phyloP scores from a whole-genome alignment of 495 filamentous ascomycete species.

The Penicillium goetzii region DNA sequence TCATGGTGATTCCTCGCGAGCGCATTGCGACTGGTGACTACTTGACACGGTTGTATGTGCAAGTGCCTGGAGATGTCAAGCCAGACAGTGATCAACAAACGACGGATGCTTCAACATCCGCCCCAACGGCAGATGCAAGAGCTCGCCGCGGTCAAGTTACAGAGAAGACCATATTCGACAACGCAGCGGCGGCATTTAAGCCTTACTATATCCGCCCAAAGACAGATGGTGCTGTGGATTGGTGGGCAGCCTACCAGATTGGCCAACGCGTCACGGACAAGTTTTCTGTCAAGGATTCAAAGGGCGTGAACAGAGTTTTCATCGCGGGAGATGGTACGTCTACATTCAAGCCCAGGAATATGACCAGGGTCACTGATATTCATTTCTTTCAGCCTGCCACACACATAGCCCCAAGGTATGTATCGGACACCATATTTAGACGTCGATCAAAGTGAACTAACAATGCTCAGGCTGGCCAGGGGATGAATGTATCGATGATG shows the following conservation, averaged over 20 bases:
- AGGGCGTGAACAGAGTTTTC: conserved; percentile 58
- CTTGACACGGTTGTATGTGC: conserved; percentile 70
- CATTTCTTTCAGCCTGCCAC: conserved; percentile 44
- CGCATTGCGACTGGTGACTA: conserved; percentile 55
- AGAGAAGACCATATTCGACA: conserved; percentile 44
- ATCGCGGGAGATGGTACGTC: conserved; percentile 64
- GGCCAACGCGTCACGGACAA: conserved; percentile 72
- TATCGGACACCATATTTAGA: not conserved
- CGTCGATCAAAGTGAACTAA: not conserved
- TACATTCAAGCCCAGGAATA: not conserved
- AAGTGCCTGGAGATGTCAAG: conserved; percentile 43
- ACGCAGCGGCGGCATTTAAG: conserved; percentile 47
- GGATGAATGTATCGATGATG: conserved; percentile 88
- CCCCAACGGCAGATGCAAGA: conserved; percentile 33
- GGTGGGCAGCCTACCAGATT: conserved; percentile 70
- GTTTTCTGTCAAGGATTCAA: conserved; percentile 63
- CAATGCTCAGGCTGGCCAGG: conserved; percentile 70
- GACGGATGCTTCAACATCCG: conserved; percentile 22
- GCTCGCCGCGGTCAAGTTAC: conserved; percentile 45
- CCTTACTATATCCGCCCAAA: conserved; percentile 53
- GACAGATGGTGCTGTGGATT: conserved; percentile 52
- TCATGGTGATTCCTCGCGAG: conserved; percentile 76
- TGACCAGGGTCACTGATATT: not conserved
- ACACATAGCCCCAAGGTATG: conserved; percentile 71
- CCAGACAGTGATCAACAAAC: conserved; percentile 25